A percentile compares a stretch with the other conserved stretches of the same genome.
phyloP scores from a whole-genome alignment of 202 grass and related monocot genomes.

The Zoysia matrella region DNA sequence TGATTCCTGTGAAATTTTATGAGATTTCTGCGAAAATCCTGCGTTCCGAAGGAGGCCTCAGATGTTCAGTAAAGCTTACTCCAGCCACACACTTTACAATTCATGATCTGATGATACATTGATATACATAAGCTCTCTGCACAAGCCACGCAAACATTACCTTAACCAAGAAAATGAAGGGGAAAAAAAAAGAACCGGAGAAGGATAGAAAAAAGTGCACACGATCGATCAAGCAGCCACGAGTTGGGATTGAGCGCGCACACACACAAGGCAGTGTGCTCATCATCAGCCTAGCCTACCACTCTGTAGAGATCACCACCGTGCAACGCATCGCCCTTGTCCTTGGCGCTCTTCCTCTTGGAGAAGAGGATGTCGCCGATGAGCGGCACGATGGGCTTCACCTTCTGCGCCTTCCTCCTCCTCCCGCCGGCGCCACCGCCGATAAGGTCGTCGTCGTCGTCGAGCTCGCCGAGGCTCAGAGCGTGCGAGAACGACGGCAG shows the following conservation, averaged over 20 bases:
- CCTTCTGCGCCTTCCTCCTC: constrained; percentile 66
- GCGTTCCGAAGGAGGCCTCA: background rate
- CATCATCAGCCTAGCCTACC: constrained; percentile 42
- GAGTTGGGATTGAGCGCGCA: constrained; percentile 10
- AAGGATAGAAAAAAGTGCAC: constrained; percentile 1
- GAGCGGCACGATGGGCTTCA: constrained; percentile 85
- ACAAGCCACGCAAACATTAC: constrained; percentile 23
- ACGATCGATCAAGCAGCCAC: constrained; percentile 8
- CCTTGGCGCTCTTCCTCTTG: constrained; percentile 63
- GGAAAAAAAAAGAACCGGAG: background rate
- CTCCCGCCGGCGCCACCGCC: background rate
- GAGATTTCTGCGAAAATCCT: too few relatives aligned
- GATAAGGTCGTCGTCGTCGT: constrained; percentile 51
- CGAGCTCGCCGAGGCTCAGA: constrained; percentile 63
- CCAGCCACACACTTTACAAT: background rate
- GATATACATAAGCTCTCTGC: constrained; percentile 23
- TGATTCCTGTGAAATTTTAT: too few relatives aligned
- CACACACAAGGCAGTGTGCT: background rate
- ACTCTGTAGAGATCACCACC: constrained; percentile 54
- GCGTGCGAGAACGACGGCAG: constrained; percentile 72
- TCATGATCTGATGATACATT: constrained; percentile 20
- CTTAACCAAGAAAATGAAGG: background rate
- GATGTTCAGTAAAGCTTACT: background rate
- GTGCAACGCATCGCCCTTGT: constrained; percentile 31
- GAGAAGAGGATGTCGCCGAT: constrained; percentile 69